Conservation (phyloP, 75 land plant genomes). For the Chamaecyparis obtusa region DNA sequence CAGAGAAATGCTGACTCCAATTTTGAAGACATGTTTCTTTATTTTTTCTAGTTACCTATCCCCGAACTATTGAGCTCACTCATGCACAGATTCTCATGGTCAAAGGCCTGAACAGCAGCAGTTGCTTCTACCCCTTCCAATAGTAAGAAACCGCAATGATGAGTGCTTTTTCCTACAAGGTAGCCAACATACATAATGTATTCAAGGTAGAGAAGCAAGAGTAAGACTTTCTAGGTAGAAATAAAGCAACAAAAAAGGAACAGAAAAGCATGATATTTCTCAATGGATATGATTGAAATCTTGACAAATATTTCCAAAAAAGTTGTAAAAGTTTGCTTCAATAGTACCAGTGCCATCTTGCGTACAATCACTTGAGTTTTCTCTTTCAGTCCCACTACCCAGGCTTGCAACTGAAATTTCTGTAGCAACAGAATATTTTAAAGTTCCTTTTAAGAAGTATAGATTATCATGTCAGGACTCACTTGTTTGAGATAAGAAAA, state of each 20-base stretch:
- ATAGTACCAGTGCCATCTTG: neutral
- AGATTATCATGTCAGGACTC: neutral
- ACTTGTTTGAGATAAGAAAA: neutral
- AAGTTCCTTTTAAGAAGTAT: neutral
- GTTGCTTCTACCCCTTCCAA: conserved; percentile 35
- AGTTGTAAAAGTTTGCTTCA: neutral
- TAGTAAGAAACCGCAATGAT: conserved; percentile 31
- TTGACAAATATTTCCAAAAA: neutral
- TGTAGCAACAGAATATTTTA: neutral
- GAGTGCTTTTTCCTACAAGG: conserved; percentile 37
- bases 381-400: neutral
- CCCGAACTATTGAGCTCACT: conserved; percentile 28
- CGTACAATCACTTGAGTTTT: neutral
- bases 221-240: neutral
- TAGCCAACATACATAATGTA: neutral
- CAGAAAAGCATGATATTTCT: neutral
- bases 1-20: conserved; percentile 29
- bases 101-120: conserved; percentile 33
- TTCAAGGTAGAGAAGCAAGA: neutral
- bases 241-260: neutral
- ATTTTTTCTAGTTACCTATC: conserved; percentile 21
- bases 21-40: conserved; percentile 31
- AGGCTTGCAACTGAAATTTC: neutral
- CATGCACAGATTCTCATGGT: conserved; percentile 16
- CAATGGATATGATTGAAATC: neutral